Conservation (phyloP, 2,329 filamentous ascomycete genomes). For the Fusarium sp. region DNA sequence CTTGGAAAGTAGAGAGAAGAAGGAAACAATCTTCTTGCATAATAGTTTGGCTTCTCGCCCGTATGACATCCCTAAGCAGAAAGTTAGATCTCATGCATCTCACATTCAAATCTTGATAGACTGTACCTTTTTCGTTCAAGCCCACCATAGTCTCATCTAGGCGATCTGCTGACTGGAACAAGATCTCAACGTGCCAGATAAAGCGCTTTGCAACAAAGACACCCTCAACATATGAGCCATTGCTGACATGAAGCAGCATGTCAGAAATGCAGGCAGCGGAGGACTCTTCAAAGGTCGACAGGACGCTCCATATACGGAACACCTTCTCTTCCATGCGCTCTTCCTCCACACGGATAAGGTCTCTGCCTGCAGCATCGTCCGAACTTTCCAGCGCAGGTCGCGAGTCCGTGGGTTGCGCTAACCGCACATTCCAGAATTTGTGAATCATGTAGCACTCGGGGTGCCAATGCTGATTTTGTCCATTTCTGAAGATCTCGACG, state of each 20-base stretch:
- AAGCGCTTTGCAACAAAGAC: slow-evolving; percentile 95
- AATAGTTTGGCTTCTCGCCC: slow-evolving; percentile 95
- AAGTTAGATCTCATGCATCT: slow-evolving; percentile 20
- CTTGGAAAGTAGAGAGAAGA: slow-evolving; percentile 94
- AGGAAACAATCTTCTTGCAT: slow-evolving; percentile 99
- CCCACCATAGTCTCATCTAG: slow-evolving; percentile 78
- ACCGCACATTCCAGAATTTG: slow-evolving; percentile 98
- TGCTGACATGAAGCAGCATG: slow-evolving; percentile 98
- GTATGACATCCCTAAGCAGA: slow-evolving; percentile 78
- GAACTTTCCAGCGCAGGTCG: slow-evolving; percentile 53
- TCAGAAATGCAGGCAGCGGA: slow-evolving; percentile 98
- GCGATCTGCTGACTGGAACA: slow-evolving; percentile 88
- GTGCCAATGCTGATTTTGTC: slow-evolving; percentile 99
- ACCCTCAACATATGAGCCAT: slow-evolving; percentile 94
- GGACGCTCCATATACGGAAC: slow-evolving; percentile 96
- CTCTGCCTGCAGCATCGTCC: slow-evolving; percentile 70
- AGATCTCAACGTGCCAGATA: slow-evolving; percentile 92
- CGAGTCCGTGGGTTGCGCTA: slow-evolving; percentile 70
- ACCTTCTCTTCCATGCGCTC: slow-evolving; percentile 98
- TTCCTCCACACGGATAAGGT: slow-evolving; percentile 83
- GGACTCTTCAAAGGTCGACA: slow-evolving; percentile 97
- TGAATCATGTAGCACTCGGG: slow-evolving; percentile 99
- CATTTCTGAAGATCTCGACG: slow-evolving; percentile 97
- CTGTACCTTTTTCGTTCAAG: slow-evolving; percentile 78
- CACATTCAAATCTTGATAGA: neutral